Evolutionary conservation across 1,139 yeast genomes (phyloP).

Genomic region (Scheffersomyces stambukii): DNA sequence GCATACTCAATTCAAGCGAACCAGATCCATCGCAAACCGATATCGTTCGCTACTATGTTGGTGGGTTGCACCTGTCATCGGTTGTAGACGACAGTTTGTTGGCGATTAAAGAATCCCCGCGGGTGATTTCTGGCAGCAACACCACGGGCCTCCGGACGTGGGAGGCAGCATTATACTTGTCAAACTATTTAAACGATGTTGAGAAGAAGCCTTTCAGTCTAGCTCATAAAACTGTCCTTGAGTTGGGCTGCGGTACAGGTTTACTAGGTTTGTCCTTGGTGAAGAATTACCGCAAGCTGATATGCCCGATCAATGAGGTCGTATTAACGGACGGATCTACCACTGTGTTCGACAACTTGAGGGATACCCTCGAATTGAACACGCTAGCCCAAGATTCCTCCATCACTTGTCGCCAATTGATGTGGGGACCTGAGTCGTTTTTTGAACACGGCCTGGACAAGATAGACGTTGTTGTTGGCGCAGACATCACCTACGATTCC

Average conservation of each 20-base stretch:
- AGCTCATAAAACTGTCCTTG: slow-evolving; percentile 41
- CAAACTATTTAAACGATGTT: slow-evolving; percentile 37
- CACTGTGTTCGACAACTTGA: slow-evolving; percentile 50
- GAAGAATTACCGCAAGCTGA: slow-evolving; percentile 18
- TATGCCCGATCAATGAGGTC: slow-evolving; percentile 22
- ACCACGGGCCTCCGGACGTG: slow-evolving; percentile 90
- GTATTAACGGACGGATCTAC: slow-evolving; percentile 77
- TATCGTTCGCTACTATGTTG: slow-evolving; percentile 41
- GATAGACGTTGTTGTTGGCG: slow-evolving; percentile 59
- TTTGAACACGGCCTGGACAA: slow-evolving; percentile 28
- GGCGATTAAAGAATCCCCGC: slow-evolving; percentile 56
- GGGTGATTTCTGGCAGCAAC: slow-evolving; percentile 64
- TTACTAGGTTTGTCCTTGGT: slow-evolving; percentile 61
- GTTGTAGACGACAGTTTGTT: slow-evolving; percentile 20
- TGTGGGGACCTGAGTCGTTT: slow-evolving; percentile 48
- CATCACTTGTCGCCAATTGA: slow-evolving; percentile 26
- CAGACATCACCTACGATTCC: slow-evolving; percentile 83
- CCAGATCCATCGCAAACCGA: slow-evolving; percentile 45
- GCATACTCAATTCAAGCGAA: slow-evolving; percentile 35
- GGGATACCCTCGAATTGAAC: slow-evolving; percentile 46
- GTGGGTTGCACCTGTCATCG: slow-evolving; percentile 14
- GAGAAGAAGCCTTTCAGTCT: slow-evolving; percentile 8
- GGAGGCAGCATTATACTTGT: slow-evolving; percentile 83
- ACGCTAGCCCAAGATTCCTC: slow-evolving; percentile 8
- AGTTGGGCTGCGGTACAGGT: slow-evolving; percentile 91